Evolutionary conservation across 2,329 filamentous ascomycete species (phyloP), one percentile per base, ranked within the genome.

Genomic region (Camptophora hylomeconis): DNA sequence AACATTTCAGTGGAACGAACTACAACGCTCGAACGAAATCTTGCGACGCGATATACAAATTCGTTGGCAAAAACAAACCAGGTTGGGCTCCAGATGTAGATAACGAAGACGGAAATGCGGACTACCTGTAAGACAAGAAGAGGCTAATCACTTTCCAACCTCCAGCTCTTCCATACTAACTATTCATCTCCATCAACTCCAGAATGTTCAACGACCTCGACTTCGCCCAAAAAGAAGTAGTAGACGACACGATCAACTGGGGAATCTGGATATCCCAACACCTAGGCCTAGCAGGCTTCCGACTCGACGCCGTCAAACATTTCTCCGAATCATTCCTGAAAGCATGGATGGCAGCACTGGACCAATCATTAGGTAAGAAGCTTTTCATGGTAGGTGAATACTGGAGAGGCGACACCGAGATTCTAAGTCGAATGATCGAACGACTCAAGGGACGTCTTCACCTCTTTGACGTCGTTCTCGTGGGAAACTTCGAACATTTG

Each of bases 131-230:
- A 31, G 36, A 35, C 20, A n/a, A 16, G 11, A 5, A 5, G 15
- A 23, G 3, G 17, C 21, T 16, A 15, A 28, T 56, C 53, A 22
- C 71, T 28, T n/a, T n/a, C n/a, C n/a, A n/a, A n/a, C n/a, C n/a
- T n/a, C n/a, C n/a, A n/a, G n/a, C n/a, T n/a, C n/a, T n/a, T n/a
- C n/a, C n/a, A n/a, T n/a, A n/a, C n/a, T n/a, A n/a, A n/a, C n/a
- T n/a, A n/a, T n/a, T n/a, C n/a, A n/a, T n/a, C n/a, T n/a, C n/a
- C 8, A 17, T 17, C 2, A 16, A 16, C 3, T 80, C 73, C 45
- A 62, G 81, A 10, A 80, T 82, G 72, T 80, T 79, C 41, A 70
- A 72, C 5, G 72, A 82, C 48, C 50, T 82, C 20, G 75, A 81
- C 49, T 76, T 77, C 47, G 52, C 56, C 2, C 65, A 78, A 33